Percentiles rank a stretch among this genome's conserved stretches.
phyloP scores from a whole-genome alignment of 2,329 filamentous ascomycete species.

The Cladophialophora exuberans region DNA sequence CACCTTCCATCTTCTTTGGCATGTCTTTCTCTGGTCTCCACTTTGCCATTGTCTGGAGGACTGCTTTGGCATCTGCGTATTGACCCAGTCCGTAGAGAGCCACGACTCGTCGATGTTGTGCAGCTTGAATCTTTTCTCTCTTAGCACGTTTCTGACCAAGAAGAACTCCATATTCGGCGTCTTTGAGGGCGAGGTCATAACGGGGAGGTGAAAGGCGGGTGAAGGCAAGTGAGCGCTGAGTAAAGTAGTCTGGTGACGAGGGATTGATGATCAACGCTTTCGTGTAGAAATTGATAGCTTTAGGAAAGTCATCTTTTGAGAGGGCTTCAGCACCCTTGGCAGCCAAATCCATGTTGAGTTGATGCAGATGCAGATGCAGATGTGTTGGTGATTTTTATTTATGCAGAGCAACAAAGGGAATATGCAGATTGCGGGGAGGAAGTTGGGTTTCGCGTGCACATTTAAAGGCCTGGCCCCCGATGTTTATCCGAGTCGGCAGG shows the following conservation, averaged over 20 bases:
- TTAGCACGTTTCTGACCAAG: slow-evolving; percentile 69
- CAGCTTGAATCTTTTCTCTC: slow-evolving; percentile 75
- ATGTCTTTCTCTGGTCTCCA: slow-evolving; percentile 54
- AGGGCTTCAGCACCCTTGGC: slow-evolving; percentile 65
- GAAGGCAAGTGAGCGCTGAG: slow-evolving; percentile 79
- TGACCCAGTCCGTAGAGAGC: slow-evolving; percentile 70
- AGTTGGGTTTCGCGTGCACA: too few relatives aligned
- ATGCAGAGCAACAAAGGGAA: too few relatives aligned
- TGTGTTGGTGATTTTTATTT: too few relatives aligned
- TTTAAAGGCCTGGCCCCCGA: too few relatives aligned
- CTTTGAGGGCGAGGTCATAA: slow-evolving; percentile 68
- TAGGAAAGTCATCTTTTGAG: slow-evolving; percentile 63
- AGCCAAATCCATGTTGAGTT: slow-evolving; percentile 54
- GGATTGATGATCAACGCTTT: slow-evolving; percentile 65
- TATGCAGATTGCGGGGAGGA: too few relatives aligned
- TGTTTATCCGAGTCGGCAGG: too few relatives aligned
- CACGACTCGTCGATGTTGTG: slow-evolving; percentile 79
- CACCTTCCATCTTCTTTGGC: slow-evolving; percentile 30
- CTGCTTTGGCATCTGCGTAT: slow-evolving; percentile 74
- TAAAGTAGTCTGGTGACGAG: slow-evolving; percentile 74
- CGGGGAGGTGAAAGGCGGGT: slow-evolving; percentile 60
- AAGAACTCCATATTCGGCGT: slow-evolving; percentile 69
- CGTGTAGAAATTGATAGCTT: slow-evolving; percentile 70
- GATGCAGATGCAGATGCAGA: too few relatives aligned
- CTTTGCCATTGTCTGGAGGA: slow-evolving; percentile 63